Base-by-base conservation (phyloP, 495 filamentous ascomycete species). In the Mycothermus thermophilus region DNA sequence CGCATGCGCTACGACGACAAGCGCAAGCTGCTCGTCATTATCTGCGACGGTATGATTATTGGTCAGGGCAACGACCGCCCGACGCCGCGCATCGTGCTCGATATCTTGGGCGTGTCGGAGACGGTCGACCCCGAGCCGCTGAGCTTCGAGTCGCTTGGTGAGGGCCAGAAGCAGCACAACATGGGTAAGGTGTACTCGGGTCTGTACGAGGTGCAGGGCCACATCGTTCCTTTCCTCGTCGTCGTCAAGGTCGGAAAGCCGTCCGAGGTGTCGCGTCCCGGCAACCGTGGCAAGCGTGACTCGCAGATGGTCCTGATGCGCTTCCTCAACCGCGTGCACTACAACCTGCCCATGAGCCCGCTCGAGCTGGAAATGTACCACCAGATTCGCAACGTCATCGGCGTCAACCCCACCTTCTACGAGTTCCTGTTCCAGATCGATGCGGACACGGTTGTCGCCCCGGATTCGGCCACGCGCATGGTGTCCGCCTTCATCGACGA, bases 31-130 rank as follows among this genome's bases (percentile, higher is more conserved):
- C 64, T 99, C 30, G 77, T 94, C 39, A 70, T 99, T 30, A 69
- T 99, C 38, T 99, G 90, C 48, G 90, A 99, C 52, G 90, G 90
- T 63, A 96, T 99, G 88, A 96, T 99, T 60, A 88, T 99, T 42
- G 90, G 90, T 40, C 86, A 94, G 61, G 90, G 90, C 44, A 99
- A 99, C 56, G 90, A 99, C 52, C 73, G 81, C 32, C 84, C 92
- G 7, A 99, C 90, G 8, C 90, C 90, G 6, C 72, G 86, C 35
- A 99, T 99, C 43, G 92, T 96, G 22, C 71, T 99, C 34, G 90
- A 99, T 48, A 96, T 99, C 56, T 63, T 99, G 15, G 90, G 92
- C 45, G 90, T 99, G 11, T 76, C 84, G 11, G 87, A 95, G 41
- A 79, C 75, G 11, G 79, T 94, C 3, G 90, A 99, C 51, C 90